Evolutionary conservation across 2,329 filamentous ascomycete genomes (phyloP), one percentile per base, ranked within the genome.

Genomic region (Davidsoniella australis): DNA sequence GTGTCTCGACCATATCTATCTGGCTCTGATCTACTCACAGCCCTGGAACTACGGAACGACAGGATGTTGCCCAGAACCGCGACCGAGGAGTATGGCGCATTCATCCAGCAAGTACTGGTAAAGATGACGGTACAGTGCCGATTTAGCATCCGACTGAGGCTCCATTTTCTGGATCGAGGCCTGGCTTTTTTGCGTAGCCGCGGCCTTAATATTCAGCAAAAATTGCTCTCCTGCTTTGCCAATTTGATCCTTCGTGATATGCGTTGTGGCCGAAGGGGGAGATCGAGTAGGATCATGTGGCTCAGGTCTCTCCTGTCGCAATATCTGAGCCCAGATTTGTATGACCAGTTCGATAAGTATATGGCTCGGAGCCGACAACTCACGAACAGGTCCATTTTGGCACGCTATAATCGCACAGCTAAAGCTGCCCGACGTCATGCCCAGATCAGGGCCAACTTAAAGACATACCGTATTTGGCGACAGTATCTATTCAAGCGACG

Each of bases 211-310:
- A 48, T 60, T n/a, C 57, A 62, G 6, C 53, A 56, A 5, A 47
- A 55, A 16, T 55, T 58, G 8, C 51, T 67, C 16, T 54, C 53
- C 41, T 55, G 55, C 33, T 36, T 64, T n/a, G 50, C 59, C 5
- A 48, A 54, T 4, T 50, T 61, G 2, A 51, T 64, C 17, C 57
- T 61, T 3, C 55, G 59, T 8, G 65, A 67, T 50, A 56, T 68
- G 4, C 59, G 61, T 29, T 51, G 52, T 36, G 63, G 64, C 5
- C 53, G 56, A n/a, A 50, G 49, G 18, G 66, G 65, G 2, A 58
- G 63, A 14, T 59, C 55, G 5, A 37, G 50, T 10, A 60, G 63
- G 8, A 47, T 66, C 29, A 33, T 53, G 38, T 64, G 62, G 58
- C 47, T 65, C 8, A 38, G 61, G 33, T 44, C 48, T 9, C 52